Evolutionary conservation across 768 basidiomycete genomes (phyloP).

Genomic region (Rhizopogon salebrosus): DNA sequence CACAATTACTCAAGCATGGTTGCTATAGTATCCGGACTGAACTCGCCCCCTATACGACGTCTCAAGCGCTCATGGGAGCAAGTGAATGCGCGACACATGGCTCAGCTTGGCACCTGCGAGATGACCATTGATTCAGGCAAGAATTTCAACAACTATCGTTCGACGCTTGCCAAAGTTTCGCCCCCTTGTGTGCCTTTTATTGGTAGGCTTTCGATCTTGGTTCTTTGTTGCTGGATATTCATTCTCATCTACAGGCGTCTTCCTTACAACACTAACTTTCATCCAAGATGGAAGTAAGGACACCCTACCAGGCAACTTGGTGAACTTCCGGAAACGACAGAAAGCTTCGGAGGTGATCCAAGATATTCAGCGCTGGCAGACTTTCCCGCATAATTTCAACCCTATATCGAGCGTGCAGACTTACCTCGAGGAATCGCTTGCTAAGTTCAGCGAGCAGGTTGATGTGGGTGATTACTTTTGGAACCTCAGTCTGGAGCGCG

Average conservation of each 20-base stretch:
- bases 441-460: conserved; percentile 60
- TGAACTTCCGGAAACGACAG: conserved; percentile 95
- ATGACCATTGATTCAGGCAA: conserved; percentile 89
- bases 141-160: conserved; percentile 91
- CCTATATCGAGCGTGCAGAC: conserved; percentile 59
- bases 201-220: conserved; percentile 45
- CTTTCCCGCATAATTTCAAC: conserved; percentile 82
- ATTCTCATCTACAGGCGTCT: conserved; percentile 60
- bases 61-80: conserved; percentile 93
- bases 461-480: conserved; percentile 78
- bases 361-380: conserved; percentile 96
- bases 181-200: conserved; percentile 97
- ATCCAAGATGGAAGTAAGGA: conserved; percentile 96
- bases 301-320: conserved; percentile 66
- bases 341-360: conserved; percentile 95
- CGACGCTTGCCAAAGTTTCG: conserved; percentile 72
- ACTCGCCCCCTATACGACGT: conserved; percentile 88
- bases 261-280: conserved; percentile 94
- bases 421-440: conserved; percentile 77
- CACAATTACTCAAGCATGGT: conserved; percentile 98
- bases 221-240: neutral
- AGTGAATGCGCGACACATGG: conserved; percentile 69
- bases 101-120: conserved; percentile 75
- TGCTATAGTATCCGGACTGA: conserved; percentile 90
- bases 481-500: conserved; percentile 78